Base-by-base conservation (phyloP, 768 basidiomycete genomes). In the Suillus alpinus region DNA sequence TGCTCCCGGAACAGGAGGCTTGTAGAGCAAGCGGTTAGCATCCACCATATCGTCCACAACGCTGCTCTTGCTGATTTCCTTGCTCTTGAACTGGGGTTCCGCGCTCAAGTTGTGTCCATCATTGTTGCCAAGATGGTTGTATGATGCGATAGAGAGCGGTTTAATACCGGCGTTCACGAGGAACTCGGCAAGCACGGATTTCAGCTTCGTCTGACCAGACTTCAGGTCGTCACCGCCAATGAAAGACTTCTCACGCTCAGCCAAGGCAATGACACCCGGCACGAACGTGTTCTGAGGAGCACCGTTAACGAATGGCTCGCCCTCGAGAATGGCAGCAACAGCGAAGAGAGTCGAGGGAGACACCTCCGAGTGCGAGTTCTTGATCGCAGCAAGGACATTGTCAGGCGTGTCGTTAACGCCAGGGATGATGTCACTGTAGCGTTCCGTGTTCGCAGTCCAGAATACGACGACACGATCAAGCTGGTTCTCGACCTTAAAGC, bases 281-380 rank as follows among this genome's bases (percentile, higher is more conserved):
- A 99, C 95, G 68, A 98, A 98, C 4, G 96, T 97, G 84, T 99
- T 99, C 83, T 98, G 95, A 6, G 96, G 96, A 10, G 96, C 95
- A 55, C 96, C 96, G 71, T 98, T 98, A 71, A 98, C 85, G 81
- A 95, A 99, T 20, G 96, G 94, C 71, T 89, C 87, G 59, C 90
- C 90, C 76, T 98, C 96, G 67, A 98, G 89, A 73, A 98, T 96
- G 34, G 94, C 83, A 9, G 95, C 96, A 62, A 98, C 89, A 20
- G 96, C 96, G 71, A 98, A 98, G 66, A 98, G 73, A 51, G 95
- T 96, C 56, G 94, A 96, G 5, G 96, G 96, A 8, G 95, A 94
- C n/a, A 98, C 89, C 74, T 98, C 96, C 20, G 83, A 80, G 80
- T 98, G 95, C 14, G 93, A 95, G 6, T 71, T 63, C 75, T 89